Base-by-base conservation (phyloP, 495 filamentous ascomycete species). In the Trichoderma reesei region DNA sequence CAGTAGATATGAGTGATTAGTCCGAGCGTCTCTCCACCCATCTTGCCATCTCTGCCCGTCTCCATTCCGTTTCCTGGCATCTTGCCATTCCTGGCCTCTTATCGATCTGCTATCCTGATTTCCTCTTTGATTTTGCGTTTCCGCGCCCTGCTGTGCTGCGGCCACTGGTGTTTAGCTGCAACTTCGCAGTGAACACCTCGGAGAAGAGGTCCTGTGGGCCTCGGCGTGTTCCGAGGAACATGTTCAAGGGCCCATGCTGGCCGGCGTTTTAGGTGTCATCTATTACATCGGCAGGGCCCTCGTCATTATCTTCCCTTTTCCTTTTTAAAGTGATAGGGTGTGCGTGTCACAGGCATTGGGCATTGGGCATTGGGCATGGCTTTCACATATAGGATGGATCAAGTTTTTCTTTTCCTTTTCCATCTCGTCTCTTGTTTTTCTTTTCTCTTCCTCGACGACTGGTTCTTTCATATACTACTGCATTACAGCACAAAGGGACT, bases 371-470 rank as follows among this genome's bases (percentile, higher is more conserved):
- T 33, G 54, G 61, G 39, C 51, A 56, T 31, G 51, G 26, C 51
- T 38, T 68, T 64, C 59, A 62, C 34, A 26, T 9, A 42, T 60
- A 37, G 59, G 59, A 61, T 63, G 44, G 33, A 44, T 63, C 20
- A 33, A 1, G 4, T n/a, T 36, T 51, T 41, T 10, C 34, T 48
- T 38, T 41, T 16, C 36, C 14, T 41, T 60, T 62, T 41, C 38
- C 37, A 37, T 39, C n/a, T 11, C 44, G 7, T 26, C 44, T 48
- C n/a, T n/a, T n/a, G n/a, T 31, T 70, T 65, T 38, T 63, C 54
- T 62, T 68, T 46, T 66, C 64, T 61, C 46, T 41, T 9, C 41
- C 10, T 39, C n/a, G n/a, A n/a, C n/a, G n/a, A n/a, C 37, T 39
- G 37, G 5, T 39, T 39, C 4, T 37, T 31, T 51, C 41, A 56